Evolutionary conservation across 148 eudicot species (phyloP), one percentile per base, ranked within the genome.

Genomic region (Suaeda aralocaspica): DNA sequence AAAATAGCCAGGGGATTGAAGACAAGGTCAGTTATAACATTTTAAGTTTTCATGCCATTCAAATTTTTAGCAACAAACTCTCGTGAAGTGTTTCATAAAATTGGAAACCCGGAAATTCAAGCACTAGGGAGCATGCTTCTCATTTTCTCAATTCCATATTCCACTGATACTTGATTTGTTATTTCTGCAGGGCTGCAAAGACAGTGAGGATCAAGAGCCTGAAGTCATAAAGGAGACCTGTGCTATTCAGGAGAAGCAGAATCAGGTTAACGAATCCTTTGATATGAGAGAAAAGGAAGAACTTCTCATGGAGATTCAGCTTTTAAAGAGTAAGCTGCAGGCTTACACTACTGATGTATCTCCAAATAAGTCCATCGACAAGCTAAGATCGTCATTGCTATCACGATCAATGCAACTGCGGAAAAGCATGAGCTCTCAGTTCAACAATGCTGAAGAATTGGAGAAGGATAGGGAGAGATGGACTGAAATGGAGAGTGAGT

Each of bases 401-500:
- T 85, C 91, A 12, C 84, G 85, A 42, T 94, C 98, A 46, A 76
- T 91, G 64, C 89, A 85, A 31, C 42, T 94, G 66, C 81, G 96
- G 39, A 89, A 86, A 78, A 89, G 96, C 68, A 76, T 78, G 79
- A 72, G 63, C 64, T 46, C 83, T 68, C 80, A 73, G 66, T 65
- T 53, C 50, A 82, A 73, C 78, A 82, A 29, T 30, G 83, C 72
- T 25, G 96, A 94, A 82, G 99, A 94, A 48, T 59, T 89, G 6
- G 92, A 91, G 72, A 87, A 91, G 80, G 99, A 94, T 79, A 73
- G 96, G 61, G 71, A 87, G 69, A 82, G 82, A 74, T 94, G 97
- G 99, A 91, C 88, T 79, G 99, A 94, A 78, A 91, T 94, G 99
- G 99, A 94, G 81, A 94, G 99, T 33, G 96, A 94, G 9, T 94